Base-by-base conservation (phyloP, 352 stramenopile genomes). In the Globisporangium canariense region DNA sequence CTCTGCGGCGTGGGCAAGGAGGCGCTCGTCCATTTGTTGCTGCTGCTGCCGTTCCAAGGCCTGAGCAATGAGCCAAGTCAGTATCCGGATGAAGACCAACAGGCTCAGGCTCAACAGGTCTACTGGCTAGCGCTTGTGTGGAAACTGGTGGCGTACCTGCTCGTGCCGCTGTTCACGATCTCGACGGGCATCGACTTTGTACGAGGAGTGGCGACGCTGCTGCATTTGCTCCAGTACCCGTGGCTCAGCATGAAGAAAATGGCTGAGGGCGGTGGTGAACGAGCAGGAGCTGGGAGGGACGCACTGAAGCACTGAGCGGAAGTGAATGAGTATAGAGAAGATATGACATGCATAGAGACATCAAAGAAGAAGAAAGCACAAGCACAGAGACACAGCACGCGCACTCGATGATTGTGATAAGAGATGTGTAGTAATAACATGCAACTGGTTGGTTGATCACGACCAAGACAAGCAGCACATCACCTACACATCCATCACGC, bases 81-180 rank as follows among this genome's bases (percentile, higher is more conserved):
- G 6, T 6, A 13, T 30, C 51, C 30, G 5, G 14, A 57, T 28
- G 41, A 47, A 20, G 18, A 9, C 14, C 30, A 28, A 8, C 10
- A 36, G 25, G 50, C n/a, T 8, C 4, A 6, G 28, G 2, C 51
- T 30, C 14, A 16, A 14, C 4, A 30, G 28, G 2, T 41, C 36
- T 45, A 36, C 43, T 18, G 30, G 51, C 18, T 43, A 9, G 18
- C 75, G 3, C 63, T 57, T 0, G 43, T 56, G 9, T 71, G 73
- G 56, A 79, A 75, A 16, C 36, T 67, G 9, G 58, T 86, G 11
- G 71, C 69, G 32, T 83, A 85, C 47, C 53, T 77, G 32, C 73
- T 91, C 34, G 77, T 90, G 53, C 80, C 83, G 65, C 67, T 90
- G 18, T 82, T 81, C 56, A 78, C 76, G 0, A 65, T 88, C 63